These are phyloP conservation scores for Amniculicola lignicola DNA, from an alignment of 495 filamentous ascomycete species.

Conservation along the genomic window DNA sequence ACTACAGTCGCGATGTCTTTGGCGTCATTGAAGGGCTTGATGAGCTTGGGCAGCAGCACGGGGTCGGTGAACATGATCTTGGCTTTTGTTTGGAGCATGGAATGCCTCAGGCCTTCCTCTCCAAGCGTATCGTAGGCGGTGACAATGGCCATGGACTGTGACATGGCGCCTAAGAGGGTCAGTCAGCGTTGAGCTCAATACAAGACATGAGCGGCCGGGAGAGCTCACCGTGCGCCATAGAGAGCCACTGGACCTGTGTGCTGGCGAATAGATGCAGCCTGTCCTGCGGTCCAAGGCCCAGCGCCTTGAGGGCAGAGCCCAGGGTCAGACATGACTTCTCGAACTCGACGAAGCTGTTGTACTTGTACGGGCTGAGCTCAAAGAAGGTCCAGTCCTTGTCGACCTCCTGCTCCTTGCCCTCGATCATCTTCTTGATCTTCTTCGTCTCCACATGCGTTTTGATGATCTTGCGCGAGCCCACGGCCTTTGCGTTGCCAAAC, in stretches of 20 bases:
- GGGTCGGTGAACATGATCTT: conserved; percentile 90
- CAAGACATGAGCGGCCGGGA: not conserved
- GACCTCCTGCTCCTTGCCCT: conserved; percentile 83
- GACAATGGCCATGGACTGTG: conserved; percentile 93
- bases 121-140: conserved; percentile 98
- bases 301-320: conserved; percentile 68
- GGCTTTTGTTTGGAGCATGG: conserved; percentile 79
- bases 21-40: conserved; percentile 77
- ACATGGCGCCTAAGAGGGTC: conserved; percentile 43
- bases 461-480: conserved; percentile 77
- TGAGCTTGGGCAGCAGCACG: conserved; percentile 72
- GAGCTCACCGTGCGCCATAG: conserved; percentile 39
- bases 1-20: conserved; percentile 77
- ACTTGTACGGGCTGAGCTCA: conserved; percentile 85
- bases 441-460: conserved; percentile 87
- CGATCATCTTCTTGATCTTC: conserved; percentile 94
- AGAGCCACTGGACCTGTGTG: conserved; percentile 52
- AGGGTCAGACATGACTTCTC: conserved; percentile 70
- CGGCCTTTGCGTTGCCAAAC: conserved; percentile 83
- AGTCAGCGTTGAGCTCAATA: not conserved
- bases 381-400: conserved; percentile 97
- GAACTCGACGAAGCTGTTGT: conserved; percentile 84
- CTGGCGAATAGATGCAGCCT: conserved; percentile 86
- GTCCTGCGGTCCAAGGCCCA: conserved; percentile 71
- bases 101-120: conserved; percentile 89